A percentile compares a stretch with the other conserved stretches of the same genome.
phyloP scores from a whole-genome alignment of 2,329 filamentous ascomycete species.

The Aspergillus hiratsukae region DNA sequence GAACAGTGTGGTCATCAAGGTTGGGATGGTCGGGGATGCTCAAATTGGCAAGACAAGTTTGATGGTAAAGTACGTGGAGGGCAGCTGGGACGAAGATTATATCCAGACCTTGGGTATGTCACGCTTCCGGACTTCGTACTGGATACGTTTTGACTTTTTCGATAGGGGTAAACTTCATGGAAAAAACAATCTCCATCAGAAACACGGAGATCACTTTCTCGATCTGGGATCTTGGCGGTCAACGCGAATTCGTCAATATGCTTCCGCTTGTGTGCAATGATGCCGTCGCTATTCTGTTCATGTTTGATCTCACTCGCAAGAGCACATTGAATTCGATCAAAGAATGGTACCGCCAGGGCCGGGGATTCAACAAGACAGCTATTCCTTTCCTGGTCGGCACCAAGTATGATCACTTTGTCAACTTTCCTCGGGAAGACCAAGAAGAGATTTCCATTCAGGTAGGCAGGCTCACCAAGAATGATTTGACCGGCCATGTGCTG shows the following conservation, averaged over 20 bases:
- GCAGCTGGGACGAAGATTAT: conserved; percentile 99
- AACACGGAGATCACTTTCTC: conserved; percentile 99
- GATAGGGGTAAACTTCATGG: conserved; percentile 96
- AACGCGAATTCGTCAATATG: conserved; percentile 99
- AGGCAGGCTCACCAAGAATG: conserved; percentile 14
- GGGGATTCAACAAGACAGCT: conserved; percentile 99
- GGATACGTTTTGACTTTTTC: conserved; percentile 12
- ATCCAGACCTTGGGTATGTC: conserved; percentile 81
- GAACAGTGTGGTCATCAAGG: conserved; percentile 89
- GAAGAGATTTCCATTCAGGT: conserved; percentile 98
- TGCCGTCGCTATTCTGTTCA: conserved; percentile 96
- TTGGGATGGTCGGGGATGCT: conserved; percentile 98
- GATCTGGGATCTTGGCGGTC: conserved; percentile 97
- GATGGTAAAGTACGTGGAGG: conserved; percentile 99
- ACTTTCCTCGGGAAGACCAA: conserved; percentile 94
- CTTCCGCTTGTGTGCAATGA: conserved; percentile 98
- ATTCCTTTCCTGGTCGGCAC: conserved; percentile 96
- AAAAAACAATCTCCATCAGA: conserved; percentile 98
- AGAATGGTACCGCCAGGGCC: conserved; percentile 97
- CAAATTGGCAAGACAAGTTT: conserved; percentile 98
- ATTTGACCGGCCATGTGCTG: conserved; percentile 10
- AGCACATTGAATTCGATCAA: conserved; percentile 99
- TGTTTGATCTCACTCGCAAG: conserved; percentile 98
- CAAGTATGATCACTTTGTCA: conserved; percentile 99
- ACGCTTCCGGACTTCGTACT: background rate